Evolutionary conservation across 495 filamentous ascomycete genomes (phyloP).

Genomic region (Rhypophila decipiens): DNA sequence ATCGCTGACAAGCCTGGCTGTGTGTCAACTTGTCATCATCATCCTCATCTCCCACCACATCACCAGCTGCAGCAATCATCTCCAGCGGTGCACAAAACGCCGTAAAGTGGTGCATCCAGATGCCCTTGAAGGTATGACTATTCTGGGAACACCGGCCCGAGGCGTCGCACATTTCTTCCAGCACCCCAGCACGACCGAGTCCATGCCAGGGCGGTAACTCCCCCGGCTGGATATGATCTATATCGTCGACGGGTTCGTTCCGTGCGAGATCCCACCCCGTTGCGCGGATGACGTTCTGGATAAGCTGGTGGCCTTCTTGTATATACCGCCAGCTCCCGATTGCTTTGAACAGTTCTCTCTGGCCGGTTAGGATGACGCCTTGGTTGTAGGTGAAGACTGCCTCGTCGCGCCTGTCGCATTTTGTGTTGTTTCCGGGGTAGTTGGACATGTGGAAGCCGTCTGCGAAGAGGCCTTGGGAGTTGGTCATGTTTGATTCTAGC

Average conservation of each 20-base stretch:
- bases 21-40: constrained; percentile 38
- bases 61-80: no score
- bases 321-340: constrained; percentile 65
- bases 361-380: constrained; percentile 81
- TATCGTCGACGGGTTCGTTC: constrained; percentile 27
- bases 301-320: constrained; percentile 67
- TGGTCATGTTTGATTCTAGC: constrained; percentile 70
- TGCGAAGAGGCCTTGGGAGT: constrained; percentile 66
- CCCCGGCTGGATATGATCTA: constrained; percentile 10
- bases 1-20: constrained; percentile 51
- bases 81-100: constrained; percentile 68
- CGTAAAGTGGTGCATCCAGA: constrained; percentile 85
- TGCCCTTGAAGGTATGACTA: constrained; percentile 89
- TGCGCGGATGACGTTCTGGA: constrained; percentile 64
- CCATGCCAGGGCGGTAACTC: constrained; percentile 56
- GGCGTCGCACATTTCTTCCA: constrained; percentile 83
- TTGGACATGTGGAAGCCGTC: constrained; percentile 89
- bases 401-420: constrained; percentile 74
- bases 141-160: constrained; percentile 72
- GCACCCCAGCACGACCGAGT: constrained; percentile 67
- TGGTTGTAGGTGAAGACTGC: constrained; percentile 98
- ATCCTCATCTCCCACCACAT: constrained; percentile 10
- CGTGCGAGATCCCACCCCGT: constrained; percentile 60
- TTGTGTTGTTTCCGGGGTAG: constrained; percentile 44
- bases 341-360: constrained; percentile 70